Evolutionary conservation across 2,329 filamentous ascomycete genomes (phyloP).

Genomic region (Hirsutella rhossiliensis): DNA sequence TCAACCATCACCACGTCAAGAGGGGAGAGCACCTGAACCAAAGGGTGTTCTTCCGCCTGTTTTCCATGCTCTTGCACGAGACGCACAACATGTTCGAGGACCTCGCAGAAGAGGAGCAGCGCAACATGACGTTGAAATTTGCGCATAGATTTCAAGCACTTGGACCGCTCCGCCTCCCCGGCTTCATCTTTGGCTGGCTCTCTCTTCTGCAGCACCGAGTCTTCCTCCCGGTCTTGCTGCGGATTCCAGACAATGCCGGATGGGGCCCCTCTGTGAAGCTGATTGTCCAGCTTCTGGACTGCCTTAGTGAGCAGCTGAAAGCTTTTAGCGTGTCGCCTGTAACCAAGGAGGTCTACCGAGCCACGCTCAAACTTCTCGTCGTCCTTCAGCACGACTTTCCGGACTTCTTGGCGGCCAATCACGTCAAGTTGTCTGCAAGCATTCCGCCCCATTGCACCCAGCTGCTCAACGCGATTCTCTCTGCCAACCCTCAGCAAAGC

Average conservation of each 20-base stretch:
- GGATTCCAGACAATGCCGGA: slow-evolving; percentile 54
- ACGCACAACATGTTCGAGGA: slow-evolving; percentile 48
- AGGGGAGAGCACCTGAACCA: slow-evolving; percentile 75
- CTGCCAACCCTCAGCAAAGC: slow-evolving; percentile 60
- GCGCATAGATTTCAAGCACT: slow-evolving; percentile 60
- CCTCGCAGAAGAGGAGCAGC: slow-evolving; percentile 46
- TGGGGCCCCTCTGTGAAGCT: slow-evolving; percentile 68
- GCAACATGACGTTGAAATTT: slow-evolving; percentile 60
- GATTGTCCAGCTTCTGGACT: slow-evolving; percentile 58
- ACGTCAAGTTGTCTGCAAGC: slow-evolving; percentile 67
- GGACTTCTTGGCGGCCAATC: slow-evolving; percentile 82
- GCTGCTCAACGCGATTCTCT: slow-evolving; percentile 77
- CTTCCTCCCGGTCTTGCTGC: slow-evolving; percentile 70
- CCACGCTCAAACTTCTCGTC: slow-evolving; percentile 68
- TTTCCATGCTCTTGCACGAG: slow-evolving; percentile 72
- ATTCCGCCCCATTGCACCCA: slow-evolving; percentile 79
- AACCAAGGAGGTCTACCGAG: slow-evolving; percentile 75
- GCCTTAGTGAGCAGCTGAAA: slow-evolving; percentile 71
- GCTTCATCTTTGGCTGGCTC: slow-evolving; percentile 79
- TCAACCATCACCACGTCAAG: slow-evolving; percentile 76
- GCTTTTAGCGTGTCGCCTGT: slow-evolving; percentile 54
- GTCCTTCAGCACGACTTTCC: slow-evolving; percentile 90
- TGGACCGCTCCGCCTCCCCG: slow-evolving; percentile 65
- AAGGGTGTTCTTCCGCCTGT: slow-evolving; percentile 81
- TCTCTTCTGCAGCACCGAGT: slow-evolving; percentile 71